Conservation (phyloP, 2,329 filamentous ascomycete species). For the Mariannaea elegans region DNA sequence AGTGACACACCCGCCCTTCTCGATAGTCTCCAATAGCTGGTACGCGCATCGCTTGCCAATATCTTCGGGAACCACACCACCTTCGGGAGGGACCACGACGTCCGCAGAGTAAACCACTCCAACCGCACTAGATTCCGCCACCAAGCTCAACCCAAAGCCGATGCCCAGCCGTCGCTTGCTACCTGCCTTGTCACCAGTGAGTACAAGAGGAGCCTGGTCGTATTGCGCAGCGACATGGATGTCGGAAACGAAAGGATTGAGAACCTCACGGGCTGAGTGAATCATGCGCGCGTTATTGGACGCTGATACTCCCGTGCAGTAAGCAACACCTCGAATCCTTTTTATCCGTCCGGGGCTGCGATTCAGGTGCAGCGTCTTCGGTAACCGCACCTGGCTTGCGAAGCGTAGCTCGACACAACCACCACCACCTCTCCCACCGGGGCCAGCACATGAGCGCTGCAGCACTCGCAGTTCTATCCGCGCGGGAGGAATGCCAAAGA, state of each 20-base stretch:
- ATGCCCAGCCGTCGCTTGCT: constrained; percentile 77
- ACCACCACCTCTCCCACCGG: constrained; percentile 80
- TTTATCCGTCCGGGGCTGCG: constrained; percentile 86
- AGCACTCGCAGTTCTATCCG: constrained; percentile 88
- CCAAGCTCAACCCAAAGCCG: constrained; percentile 88
- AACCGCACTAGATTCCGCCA: constrained; percentile 86
- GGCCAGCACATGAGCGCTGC: constrained; percentile 79
- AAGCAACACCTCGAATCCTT: constrained; percentile 90
- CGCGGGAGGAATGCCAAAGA: constrained; percentile 83
- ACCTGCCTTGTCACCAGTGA: constrained; percentile 61
- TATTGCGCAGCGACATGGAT: constrained; percentile 89
- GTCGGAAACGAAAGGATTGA: constrained; percentile 87
- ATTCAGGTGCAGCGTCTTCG: constrained; percentile 90
- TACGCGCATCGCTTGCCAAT: constrained; percentile 88
- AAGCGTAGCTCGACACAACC: constrained; percentile 95
- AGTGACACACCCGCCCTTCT: constrained; percentile 83
- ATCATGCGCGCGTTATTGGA: constrained; percentile 97
- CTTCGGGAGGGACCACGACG: constrained; percentile 75
- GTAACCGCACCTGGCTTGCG: constrained; percentile 89
- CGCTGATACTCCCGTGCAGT: constrained; percentile 89
- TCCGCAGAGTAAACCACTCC: constrained; percentile 91
- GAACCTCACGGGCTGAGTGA: constrained; percentile 82
- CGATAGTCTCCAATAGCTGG: constrained; percentile 85
- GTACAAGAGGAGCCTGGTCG: constrained; percentile 69
- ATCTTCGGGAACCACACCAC: constrained; percentile 88